Percentiles rank a stretch among this genome's conserved stretches.
These are phyloP conservation scores for Blakeslea trispora DNA, from an alignment of 371 early-diverging fungal genomes.

Conservation along the genomic window DNA sequence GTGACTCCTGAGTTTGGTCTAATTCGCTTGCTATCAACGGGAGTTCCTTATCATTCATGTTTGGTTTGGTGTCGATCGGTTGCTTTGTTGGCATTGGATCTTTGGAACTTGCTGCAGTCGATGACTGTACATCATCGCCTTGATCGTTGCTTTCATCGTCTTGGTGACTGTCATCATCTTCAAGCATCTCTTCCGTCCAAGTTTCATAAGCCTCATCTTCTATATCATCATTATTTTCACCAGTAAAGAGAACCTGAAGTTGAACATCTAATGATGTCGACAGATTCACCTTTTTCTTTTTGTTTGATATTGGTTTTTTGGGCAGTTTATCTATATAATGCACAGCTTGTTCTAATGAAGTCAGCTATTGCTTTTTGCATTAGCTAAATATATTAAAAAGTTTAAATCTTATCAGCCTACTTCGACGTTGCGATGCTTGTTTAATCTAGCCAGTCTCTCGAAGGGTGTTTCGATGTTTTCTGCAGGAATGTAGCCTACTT, in stretches of 20 bases:
- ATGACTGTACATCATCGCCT: neutral
- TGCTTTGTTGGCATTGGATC: neutral
- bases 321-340: conserved; percentile 15
- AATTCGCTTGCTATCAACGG: conserved; percentile 3
- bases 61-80: neutral
- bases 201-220: conserved; percentile 29
- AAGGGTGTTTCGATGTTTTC: conserved; percentile 91
- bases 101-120: neutral
- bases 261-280: conserved; percentile 27
- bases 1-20: neutral
- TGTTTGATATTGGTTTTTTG: neutral
- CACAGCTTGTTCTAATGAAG: conserved; percentile 26
- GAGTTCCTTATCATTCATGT: neutral
- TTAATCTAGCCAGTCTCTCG: conserved; percentile 88
- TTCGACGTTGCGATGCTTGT: conserved; percentile 78
- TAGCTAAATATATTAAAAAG: neutral
- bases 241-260: conserved; percentile 22
- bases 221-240: conserved; percentile 26
- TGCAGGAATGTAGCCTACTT: conserved; percentile 93
- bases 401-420: conserved; percentile 10
- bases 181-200: conserved; percentile 33
- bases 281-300: conserved; percentile 18
- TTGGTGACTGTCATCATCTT: conserved; percentile 14
- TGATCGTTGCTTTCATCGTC: neutral
- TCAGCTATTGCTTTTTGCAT: conserved; percentile 14